Evolutionary conservation across 495 filamentous ascomycete species (phyloP), one percentile per base, ranked within the genome.

Genomic region (Entonaema liquescens): DNA sequence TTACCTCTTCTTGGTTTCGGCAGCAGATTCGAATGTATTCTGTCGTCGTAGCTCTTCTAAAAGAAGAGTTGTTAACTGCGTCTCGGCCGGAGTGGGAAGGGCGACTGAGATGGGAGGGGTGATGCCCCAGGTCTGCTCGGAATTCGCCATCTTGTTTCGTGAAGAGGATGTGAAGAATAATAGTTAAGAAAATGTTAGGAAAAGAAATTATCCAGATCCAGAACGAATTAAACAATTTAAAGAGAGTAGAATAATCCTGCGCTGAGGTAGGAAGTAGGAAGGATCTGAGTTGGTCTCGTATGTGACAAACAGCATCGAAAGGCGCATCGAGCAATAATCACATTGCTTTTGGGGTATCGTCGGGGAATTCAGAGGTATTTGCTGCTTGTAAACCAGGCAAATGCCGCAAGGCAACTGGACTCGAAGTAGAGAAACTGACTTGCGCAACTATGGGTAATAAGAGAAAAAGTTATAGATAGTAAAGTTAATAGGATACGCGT

Each of bases 1-100:
- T 56, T 79, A 91, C 92, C 93, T 89, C 65, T 89, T 91, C 68
- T 93, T 87, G 0, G 92, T 97, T 77, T 96, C 95, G 58, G 89
- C 81, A 7, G 86, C 83, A 35, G 84, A 86, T 77, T 98, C 95
- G 71, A 97, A 99, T 61, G 95, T 97, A 79, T 97, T 93, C 78
- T 97, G 92, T 12, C 85, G 84, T 77, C 90, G 90, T 60, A 99
- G 81, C 77, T 97, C 94, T 17, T 90, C 87, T 44, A 96, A 86
- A 38, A 99, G 87, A 49, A 89, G 84, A 62, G 92, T 88, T 75
- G 93, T 94, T 15, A 90, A 85, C 64, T 87, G 83, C 42, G 91
- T 85, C 73, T 99, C 94, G 28, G 83, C 80, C 42, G 89, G 83
- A 13, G 91, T 94, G 13, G 96, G 96, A 17, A 92, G 82, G 0